phyloP scores from a whole-genome alignment of 176 grass and related monocot species.

The Melocanna baccifera region DNA sequence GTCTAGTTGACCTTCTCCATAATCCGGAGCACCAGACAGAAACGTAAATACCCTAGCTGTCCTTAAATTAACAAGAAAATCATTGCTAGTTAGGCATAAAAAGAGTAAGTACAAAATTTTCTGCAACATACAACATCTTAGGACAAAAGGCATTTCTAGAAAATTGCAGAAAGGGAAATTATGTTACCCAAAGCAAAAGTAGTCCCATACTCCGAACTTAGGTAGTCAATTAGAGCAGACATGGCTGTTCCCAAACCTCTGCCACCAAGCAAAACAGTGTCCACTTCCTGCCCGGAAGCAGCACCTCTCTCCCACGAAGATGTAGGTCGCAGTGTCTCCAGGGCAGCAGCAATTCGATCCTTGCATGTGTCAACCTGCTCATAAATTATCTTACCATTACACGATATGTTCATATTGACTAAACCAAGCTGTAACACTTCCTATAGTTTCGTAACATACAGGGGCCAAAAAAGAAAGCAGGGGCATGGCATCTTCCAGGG shows the following conservation, averaged over 20 bases:
- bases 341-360: constrained; percentile 62
- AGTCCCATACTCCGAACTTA: constrained; percentile 81
- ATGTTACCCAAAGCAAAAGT: constrained; percentile 80
- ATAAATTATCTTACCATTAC: constrained; percentile 13
- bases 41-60: constrained; percentile 94
- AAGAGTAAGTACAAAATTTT: not conserved
- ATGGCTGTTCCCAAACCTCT: constrained; percentile 87
- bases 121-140: constrained; percentile 22
- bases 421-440: not conserved
- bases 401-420: not conserved
- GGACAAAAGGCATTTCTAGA: not conserved
- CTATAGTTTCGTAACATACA: constrained; percentile 44
- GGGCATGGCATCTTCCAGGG: constrained; percentile 90
- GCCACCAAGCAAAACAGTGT: constrained; percentile 78
- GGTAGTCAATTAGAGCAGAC: constrained; percentile 70
- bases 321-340: constrained; percentile 78
- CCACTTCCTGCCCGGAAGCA: constrained; percentile 60
- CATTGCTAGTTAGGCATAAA: constrained; percentile 28
- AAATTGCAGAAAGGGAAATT: not conserved
- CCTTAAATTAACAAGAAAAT: constrained; percentile 32
- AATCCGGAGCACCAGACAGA: constrained; percentile 93
- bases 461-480: constrained; percentile 89
- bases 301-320: constrained; percentile 84
- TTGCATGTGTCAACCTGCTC: constrained; percentile 83
- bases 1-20: constrained; percentile 85